These are phyloP conservation scores for Eragrostis tef DNA, from an alignment of 202 grass and related monocot species.

Conservation along the genomic window DNA sequence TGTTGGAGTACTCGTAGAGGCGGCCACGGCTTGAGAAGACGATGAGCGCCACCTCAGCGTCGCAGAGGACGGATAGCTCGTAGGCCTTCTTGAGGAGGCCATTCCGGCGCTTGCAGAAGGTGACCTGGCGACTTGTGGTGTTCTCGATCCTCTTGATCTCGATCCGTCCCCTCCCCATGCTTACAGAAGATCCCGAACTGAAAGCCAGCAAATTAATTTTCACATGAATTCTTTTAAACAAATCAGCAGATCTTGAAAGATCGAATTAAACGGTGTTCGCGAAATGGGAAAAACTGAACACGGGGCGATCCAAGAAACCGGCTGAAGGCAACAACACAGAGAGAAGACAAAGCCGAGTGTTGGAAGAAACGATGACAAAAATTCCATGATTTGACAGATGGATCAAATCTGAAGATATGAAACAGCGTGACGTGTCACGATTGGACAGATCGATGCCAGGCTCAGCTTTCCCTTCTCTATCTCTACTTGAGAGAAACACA, in stretches of 20 bases:
- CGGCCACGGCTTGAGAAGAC: conserved; percentile 65
- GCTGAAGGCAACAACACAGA: neutral
- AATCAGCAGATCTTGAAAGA: neutral
- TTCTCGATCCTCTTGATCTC: conserved; percentile 76
- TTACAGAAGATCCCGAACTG: conserved; percentile 5
- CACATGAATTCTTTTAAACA: neutral
- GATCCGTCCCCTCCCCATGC: conserved; percentile 64
- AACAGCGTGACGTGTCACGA: conserved; percentile 23
- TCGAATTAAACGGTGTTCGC: neutral
- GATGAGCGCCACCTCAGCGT: conserved; percentile 64
- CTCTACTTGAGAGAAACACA: neutral
- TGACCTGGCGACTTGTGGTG: conserved; percentile 61
- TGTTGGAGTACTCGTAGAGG: conserved; percentile 70
- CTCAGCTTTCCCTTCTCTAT: neutral
- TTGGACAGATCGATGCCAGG: conserved; percentile 30
- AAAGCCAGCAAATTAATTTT: neutral
- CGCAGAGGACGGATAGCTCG: conserved; percentile 65
- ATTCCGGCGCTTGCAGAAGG: conserved; percentile 66
- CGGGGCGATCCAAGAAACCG: conserved; percentile 1
- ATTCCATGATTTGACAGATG: conserved; percentile 34
- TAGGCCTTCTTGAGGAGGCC: conserved; percentile 68
- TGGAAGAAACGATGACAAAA: conserved; percentile 15
- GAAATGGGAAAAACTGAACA: conserved; percentile 22
- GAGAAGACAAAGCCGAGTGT: conserved; percentile 7
- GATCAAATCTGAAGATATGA: neutral